A percentile compares a stretch with the other conserved stretches of the same genome.
Conservation (phyloP, 2,329 filamentous ascomycete species). For the Xylaria sp. region DNA sequence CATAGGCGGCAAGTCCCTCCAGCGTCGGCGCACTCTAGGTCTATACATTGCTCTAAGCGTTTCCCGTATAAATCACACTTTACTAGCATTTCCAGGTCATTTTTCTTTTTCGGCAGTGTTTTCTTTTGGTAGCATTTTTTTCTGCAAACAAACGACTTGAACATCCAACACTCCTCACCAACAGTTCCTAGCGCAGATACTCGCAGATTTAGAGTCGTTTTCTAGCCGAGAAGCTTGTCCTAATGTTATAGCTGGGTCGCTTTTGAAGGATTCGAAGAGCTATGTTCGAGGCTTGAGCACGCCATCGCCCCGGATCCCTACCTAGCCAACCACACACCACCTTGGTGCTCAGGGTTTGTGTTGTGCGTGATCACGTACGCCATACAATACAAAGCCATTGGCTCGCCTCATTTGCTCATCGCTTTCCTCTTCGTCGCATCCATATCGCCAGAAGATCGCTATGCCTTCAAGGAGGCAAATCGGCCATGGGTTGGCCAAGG, state of each 20-base stretch:
- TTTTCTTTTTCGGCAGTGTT: not conserved
- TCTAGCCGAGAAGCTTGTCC: slow-evolving; percentile 21
- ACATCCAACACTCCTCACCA: not conserved
- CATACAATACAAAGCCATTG: slow-evolving; percentile 27
- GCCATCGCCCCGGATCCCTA: slow-evolving; percentile 29
- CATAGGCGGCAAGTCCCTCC: not conserved
- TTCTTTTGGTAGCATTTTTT: not conserved
- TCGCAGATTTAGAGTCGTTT: not conserved
- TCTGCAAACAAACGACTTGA: slow-evolving; percentile 1
- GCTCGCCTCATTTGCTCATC: slow-evolving; percentile 12
- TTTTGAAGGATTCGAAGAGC: slow-evolving; percentile 27
- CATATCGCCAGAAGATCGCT: slow-evolving; percentile 20
- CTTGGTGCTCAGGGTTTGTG: slow-evolving; percentile 26
- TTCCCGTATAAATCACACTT: not conserved
- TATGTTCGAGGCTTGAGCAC: slow-evolving; percentile 37
- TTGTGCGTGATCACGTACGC: slow-evolving; percentile 12
- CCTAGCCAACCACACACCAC: slow-evolving; percentile 32
- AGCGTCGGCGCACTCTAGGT: not conserved
- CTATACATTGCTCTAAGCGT: not conserved
- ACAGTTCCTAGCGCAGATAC: not conserved
- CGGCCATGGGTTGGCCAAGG: slow-evolving; percentile 80
- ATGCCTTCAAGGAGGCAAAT: slow-evolving; percentile 65
- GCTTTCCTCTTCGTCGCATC: slow-evolving; percentile 12
- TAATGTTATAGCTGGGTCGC: slow-evolving; percentile 20
- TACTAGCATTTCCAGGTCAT: not conserved